These are phyloP conservation scores for Protomyces inundatus DNA, from an alignment of 1,139 yeast species.

Conservation along the genomic window DNA sequence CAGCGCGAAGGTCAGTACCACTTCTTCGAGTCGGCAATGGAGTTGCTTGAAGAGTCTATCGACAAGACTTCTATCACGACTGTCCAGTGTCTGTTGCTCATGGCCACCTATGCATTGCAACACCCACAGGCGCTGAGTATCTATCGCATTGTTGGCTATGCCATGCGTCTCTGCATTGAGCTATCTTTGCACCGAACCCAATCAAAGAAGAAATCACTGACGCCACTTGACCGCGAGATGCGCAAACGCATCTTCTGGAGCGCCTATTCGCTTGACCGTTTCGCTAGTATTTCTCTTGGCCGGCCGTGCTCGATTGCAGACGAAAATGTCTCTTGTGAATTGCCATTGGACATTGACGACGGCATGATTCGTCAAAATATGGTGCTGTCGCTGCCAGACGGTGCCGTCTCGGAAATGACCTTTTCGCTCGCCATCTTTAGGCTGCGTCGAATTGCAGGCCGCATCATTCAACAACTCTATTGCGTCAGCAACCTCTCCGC, in stretches of 20 bases:
- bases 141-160: constrained; percentile 15
- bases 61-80: constrained; percentile 14
- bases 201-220: constrained; percentile 7
- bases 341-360: constrained; percentile 29
- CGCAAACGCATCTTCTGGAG: constrained; percentile 34
- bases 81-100: constrained; percentile 11
- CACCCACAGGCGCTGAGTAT: constrained; percentile 21
- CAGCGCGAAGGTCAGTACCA: constrained; percentile 1
- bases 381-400: constrained; percentile 4
- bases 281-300: constrained; percentile 31
- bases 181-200: constrained; percentile 22
- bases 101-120: constrained; percentile 14
- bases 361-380: constrained; percentile 20
- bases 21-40: constrained; percentile 21
- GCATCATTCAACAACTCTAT: constrained; percentile 27
- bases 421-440: constrained; percentile 28
- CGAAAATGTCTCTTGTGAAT: constrained; percentile 25
- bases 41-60: constrained; percentile 12
- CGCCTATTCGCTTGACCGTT: constrained; percentile 32
- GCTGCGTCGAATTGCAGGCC: constrained; percentile 29
- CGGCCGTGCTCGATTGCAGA: constrained; percentile 35
- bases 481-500: constrained; percentile 22
- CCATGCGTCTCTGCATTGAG: constrained; percentile 23
- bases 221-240: constrained; percentile 30
- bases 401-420: constrained; percentile 24